Evolutionary conservation across 495 filamentous ascomycete genomes (phyloP).

Genomic region (Penicilliopsis zonata): DNA sequence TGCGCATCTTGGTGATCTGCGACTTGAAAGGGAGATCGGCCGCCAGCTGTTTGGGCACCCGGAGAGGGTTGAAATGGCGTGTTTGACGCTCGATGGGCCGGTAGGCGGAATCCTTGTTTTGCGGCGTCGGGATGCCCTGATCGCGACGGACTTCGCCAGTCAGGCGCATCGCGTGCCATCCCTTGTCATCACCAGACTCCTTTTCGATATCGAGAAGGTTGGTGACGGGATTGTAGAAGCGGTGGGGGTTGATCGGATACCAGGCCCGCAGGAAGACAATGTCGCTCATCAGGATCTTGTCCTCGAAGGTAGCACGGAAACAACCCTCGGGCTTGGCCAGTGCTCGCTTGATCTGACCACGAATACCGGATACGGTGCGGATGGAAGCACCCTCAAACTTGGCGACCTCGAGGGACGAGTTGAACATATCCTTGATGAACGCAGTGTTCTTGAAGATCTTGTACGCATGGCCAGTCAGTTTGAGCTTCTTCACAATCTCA

Average conservation of each 20-base stretch:
- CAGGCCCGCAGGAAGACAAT: conserved; percentile 92
- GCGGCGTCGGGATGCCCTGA: conserved; percentile 62
- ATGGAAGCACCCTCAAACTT: conserved; percentile 96
- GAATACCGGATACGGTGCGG: conserved; percentile 87
- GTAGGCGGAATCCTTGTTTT: conserved; percentile 71
- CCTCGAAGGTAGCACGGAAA: conserved; percentile 94
- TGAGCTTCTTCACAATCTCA: conserved; percentile 98
- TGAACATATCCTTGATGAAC: conserved; percentile 99
- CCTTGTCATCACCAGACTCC: conserved; percentile 21
- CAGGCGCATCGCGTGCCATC: conserved; percentile 81
- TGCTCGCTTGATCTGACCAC: conserved; percentile 93
- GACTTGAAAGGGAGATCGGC: conserved; percentile 85
- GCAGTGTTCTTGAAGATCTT: conserved; percentile 99
- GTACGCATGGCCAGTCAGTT: conserved; percentile 79
- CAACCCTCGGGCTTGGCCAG: conserved; percentile 84
- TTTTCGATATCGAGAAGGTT: conserved; percentile 57
- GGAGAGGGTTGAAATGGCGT: conserved; percentile 88
- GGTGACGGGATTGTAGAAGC: conserved; percentile 94
- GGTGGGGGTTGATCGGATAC: conserved; percentile 88
- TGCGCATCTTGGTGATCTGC: conserved; percentile 72
- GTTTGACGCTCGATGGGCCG: conserved; percentile 64
- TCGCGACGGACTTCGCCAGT: conserved; percentile 87
- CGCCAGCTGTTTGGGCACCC: conserved; percentile 73
- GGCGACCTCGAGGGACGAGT: conserved; percentile 77
- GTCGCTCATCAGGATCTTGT: conserved; percentile 93